Evolutionary conservation across 768 basidiomycete species (phyloP).

Genomic region (Trametes elegans): DNA sequence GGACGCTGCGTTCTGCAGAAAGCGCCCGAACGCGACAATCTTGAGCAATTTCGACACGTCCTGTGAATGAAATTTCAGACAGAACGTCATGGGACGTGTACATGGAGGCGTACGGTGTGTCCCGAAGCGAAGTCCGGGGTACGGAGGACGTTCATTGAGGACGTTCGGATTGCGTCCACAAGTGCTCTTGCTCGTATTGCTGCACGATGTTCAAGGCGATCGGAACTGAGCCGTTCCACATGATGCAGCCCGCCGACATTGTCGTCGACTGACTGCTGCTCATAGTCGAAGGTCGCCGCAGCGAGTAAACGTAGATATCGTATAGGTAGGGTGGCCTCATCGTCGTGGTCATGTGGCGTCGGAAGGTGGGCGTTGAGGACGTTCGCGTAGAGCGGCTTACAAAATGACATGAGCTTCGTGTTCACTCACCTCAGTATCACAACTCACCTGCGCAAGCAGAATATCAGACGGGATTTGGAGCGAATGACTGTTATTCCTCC

Average conservation of each 20-base stretch:
- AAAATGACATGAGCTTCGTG: slow-evolving; percentile 5
- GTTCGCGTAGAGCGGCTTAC: slow-evolving; percentile 11
- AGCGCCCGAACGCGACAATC: slow-evolving; percentile 11
- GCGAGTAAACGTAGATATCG: slow-evolving; percentile 10
- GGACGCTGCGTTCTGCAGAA: slow-evolving; percentile 6
- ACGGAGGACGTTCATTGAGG: background rate
- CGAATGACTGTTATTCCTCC: slow-evolving; percentile 13
- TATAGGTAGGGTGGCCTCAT: background rate
- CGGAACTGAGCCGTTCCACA: background rate
- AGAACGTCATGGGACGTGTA: background rate
- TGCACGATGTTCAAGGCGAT: slow-evolving; percentile 1
- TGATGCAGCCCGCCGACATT: background rate
- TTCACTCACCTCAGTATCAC: slow-evolving; percentile 12
- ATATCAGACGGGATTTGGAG: slow-evolving; percentile 14
- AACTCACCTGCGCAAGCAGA: slow-evolving; percentile 26
- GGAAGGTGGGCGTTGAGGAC: background rate
- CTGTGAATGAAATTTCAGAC: background rate
- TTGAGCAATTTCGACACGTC: slow-evolving; percentile 4
- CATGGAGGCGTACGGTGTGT: background rate
- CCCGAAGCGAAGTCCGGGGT: background rate
- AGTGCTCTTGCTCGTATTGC: background rate
- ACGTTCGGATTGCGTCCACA: slow-evolving; percentile 1
- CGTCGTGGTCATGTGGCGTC: background rate
- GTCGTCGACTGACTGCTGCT: background rate
- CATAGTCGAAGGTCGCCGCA: slow-evolving; percentile 4